Evolutionary conservation across 2,329 filamentous ascomycete species (phyloP), one percentile per base, ranked within the genome.

Genomic region (Penicillium crustosum): DNA sequence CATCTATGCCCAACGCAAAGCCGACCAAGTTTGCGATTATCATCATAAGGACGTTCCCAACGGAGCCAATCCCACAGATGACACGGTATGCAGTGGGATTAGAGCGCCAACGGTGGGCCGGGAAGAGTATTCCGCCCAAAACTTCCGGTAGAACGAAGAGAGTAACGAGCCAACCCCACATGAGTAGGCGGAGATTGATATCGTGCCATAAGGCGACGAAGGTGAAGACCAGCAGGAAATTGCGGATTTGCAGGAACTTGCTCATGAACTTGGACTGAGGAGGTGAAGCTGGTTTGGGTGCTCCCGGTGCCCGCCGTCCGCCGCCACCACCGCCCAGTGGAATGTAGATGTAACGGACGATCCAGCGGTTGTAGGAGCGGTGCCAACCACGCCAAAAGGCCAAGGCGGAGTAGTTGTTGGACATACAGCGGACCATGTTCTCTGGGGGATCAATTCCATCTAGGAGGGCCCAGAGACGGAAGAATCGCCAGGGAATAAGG

Each of bases 161-260:
- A 0, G 95, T 93, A 62, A 99, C 86, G 39, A 99, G 82, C 94
- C 94, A 99, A 29, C 94, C 93, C 94, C 94, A 99, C 74, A 96
- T 89, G 33, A 99, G 82, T 39, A 99, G 81, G 10, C 89, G 86
- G 31, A 97, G 83, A 76, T 96, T 89, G 69, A 99, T 96, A 68
- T 99, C 94, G 76, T 99, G 94, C 94, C 94, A 99, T 29, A 99
- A 81, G 0, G 94, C 95, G 25, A 99, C 94, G 69, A 99, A 99
- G 0, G 92, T 97, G 73, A 99, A 99, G 33, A 96, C 90, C 5
- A 88, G 78, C 2, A 95, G 79, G 72, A 91, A 94, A 56, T 93
- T 97, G 51, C 86, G 68, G 2, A 93, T 80, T 0, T 86, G 87
- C 41, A 82, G 74, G 17, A 84, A 79, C 44, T 82, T 85, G 21